Percentiles rank a stretch among this genome's conserved stretches.
These are phyloP conservation scores for Fusarium denticulatum DNA, from an alignment of 2,329 filamentous ascomycete genomes.

Conservation along the genomic window DNA sequence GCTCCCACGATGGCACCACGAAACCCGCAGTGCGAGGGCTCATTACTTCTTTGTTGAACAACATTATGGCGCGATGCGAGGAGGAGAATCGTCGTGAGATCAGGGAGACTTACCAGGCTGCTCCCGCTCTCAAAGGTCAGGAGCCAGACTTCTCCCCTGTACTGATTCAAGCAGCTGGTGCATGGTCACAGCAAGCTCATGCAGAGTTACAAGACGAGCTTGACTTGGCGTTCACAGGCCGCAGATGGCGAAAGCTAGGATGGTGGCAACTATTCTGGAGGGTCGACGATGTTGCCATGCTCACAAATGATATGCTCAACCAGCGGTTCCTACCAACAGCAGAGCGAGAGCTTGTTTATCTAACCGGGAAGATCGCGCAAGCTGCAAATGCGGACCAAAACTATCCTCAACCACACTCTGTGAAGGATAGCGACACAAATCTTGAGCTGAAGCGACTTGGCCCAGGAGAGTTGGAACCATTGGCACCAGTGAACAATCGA, in stretches of 20 bases:
- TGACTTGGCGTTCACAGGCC: slow-evolving; percentile 79
- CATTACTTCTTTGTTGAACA: slow-evolving; percentile 72
- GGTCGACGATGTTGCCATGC: slow-evolving; percentile 88
- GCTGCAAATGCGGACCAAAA: slow-evolving; percentile 44
- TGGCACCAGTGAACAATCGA: slow-evolving; percentile 35
- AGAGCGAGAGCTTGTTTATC: slow-evolving; percentile 83
- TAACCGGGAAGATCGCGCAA: slow-evolving; percentile 78
- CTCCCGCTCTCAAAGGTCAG: slow-evolving; percentile 13
- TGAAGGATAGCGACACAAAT: not conserved
- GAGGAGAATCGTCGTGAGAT: slow-evolving; percentile 54
- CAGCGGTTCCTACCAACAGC: slow-evolving; percentile 80
- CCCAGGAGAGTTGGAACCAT: slow-evolving; percentile 40
- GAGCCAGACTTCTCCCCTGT: slow-evolving; percentile 50
- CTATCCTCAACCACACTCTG: slow-evolving; percentile 51
- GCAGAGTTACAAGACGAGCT: slow-evolving; percentile 84
- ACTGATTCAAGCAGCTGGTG: slow-evolving; percentile 69
- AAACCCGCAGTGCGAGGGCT: slow-evolving; percentile 74
- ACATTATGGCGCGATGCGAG: slow-evolving; percentile 61
- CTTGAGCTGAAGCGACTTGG: slow-evolving; percentile 33
- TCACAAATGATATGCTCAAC: slow-evolving; percentile 80
- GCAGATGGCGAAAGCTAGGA: slow-evolving; percentile 79
- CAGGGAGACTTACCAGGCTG: slow-evolving; percentile 47
- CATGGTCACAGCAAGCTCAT: slow-evolving; percentile 84
- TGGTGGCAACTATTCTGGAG: slow-evolving; percentile 99
- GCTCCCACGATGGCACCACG: slow-evolving; percentile 56